phyloP scores from a whole-genome alignment of 805 yeast species.

The Clavispora fructus region DNA sequence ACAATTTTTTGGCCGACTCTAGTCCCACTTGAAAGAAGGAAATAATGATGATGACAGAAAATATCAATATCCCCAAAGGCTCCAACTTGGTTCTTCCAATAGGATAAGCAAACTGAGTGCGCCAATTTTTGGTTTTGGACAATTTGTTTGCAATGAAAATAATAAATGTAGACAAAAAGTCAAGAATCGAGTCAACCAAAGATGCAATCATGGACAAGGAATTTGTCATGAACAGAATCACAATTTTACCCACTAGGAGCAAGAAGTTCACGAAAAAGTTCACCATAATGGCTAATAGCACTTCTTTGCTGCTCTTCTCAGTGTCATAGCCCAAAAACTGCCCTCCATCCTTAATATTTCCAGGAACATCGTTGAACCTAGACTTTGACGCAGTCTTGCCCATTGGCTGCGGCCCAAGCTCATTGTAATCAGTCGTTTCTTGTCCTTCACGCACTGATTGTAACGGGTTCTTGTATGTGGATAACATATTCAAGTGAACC shows the following conservation, averaged over 20 bases:
- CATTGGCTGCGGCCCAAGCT: constrained; percentile 9
- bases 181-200: constrained; percentile 69
- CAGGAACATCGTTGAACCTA: constrained; percentile 48
- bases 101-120: constrained; percentile 48
- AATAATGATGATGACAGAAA: constrained; percentile 63
- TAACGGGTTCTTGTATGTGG: constrained; percentile 41
- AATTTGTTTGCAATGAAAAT: constrained; percentile 57
- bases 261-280: constrained; percentile 58
- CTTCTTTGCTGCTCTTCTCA: constrained; percentile 39
- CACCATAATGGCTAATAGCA: constrained; percentile 55
- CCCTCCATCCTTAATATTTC: constrained; percentile 55
- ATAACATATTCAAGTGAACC: constrained; percentile 58
- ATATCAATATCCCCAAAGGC: constrained; percentile 73
- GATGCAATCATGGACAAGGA: constrained; percentile 78
- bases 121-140: constrained; percentile 43
- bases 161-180: constrained; percentile 68
- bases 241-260: constrained; percentile 53
- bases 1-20: constrained; percentile 49
- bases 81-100: constrained; percentile 70
- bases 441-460: constrained; percentile 8
- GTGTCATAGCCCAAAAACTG: constrained; percentile 45
- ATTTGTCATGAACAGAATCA: constrained; percentile 57
- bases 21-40: constrained; percentile 70
- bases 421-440: constrained; percentile 5
- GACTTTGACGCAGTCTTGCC: constrained; percentile 17